Conservation (phyloP, 2,329 filamentous ascomycete genomes). For the Tolypocladium guangdongense region DNA sequence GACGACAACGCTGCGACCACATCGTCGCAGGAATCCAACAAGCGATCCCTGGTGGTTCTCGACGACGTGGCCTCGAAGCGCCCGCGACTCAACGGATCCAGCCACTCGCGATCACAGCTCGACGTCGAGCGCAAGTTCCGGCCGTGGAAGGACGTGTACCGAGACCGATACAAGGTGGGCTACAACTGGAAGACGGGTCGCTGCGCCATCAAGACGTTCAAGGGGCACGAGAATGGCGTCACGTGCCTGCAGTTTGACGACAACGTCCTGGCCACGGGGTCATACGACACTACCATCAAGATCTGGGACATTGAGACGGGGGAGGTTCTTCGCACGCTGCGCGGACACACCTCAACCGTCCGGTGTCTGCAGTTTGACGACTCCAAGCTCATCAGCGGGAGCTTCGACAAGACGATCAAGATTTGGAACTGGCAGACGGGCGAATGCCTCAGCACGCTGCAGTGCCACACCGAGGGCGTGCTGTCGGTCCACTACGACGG, state of each 20-base stretch:
- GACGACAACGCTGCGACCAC: slow-evolving; percentile 9
- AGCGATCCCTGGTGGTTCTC: slow-evolving; percentile 18
- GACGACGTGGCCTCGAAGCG: slow-evolving; percentile 24
- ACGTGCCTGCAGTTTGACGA: slow-evolving; percentile 58
- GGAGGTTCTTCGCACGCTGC: slow-evolving; percentile 72
- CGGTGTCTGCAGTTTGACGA: slow-evolving; percentile 90
- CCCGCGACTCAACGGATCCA: slow-evolving; percentile 13
- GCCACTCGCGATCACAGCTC: slow-evolving; percentile 20
- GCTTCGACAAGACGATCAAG: slow-evolving; percentile 76
- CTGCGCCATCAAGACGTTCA: slow-evolving; percentile 73
- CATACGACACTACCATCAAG: slow-evolving; percentile 89
- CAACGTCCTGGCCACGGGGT: slow-evolving; percentile 83
- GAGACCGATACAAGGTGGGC: slow-evolving; percentile 88
- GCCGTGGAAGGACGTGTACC: slow-evolving; percentile 94
- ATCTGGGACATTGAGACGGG: slow-evolving; percentile 93
- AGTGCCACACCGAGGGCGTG: slow-evolving; percentile 70
- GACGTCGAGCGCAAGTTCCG: slow-evolving; percentile 41
- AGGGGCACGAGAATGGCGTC: slow-evolving; percentile 71
- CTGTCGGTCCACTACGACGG: slow-evolving; percentile 81
- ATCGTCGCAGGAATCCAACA: slow-evolving; percentile 17
- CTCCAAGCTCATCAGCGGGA: slow-evolving; percentile 80
- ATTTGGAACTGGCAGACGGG: slow-evolving; percentile 97
- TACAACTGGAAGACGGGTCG: slow-evolving; percentile 96
- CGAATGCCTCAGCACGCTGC: slow-evolving; percentile 70
- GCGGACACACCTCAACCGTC: slow-evolving; percentile 73